A percentile compares a stretch with the other conserved stretches of the same genome.
phyloP scores from a whole-genome alignment of 2,329 filamentous ascomycete species.

The Neoascochyta sp. region DNA sequence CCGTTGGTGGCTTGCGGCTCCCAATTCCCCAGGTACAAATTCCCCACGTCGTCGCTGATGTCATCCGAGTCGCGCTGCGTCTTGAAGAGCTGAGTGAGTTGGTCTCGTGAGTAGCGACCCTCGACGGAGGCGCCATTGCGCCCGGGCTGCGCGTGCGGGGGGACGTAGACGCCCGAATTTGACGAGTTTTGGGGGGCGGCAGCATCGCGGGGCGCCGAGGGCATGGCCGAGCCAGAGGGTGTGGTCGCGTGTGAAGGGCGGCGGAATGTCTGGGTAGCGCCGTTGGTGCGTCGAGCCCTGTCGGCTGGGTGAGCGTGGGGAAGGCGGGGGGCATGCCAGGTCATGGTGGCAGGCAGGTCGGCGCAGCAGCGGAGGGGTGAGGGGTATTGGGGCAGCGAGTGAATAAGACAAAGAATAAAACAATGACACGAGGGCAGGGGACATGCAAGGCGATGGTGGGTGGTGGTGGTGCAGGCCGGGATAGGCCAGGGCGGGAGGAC shows the following conservation, averaged over 20 bases:
- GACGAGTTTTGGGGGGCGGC: constrained; percentile 31
- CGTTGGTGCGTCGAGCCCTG: constrained; percentile 63
- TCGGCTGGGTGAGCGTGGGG: constrained; percentile 13
- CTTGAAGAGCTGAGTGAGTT: constrained; percentile 72
- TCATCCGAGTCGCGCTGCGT: constrained; percentile 52
- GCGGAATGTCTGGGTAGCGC: constrained; percentile 65
- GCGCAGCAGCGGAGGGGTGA: constrained; percentile 2
- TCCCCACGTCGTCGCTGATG: constrained; percentile 59
- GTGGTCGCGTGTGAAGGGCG: constrained; percentile 59
- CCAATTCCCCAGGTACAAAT: constrained; percentile 73
- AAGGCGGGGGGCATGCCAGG: background rate
- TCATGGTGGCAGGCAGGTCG: constrained; percentile 15
- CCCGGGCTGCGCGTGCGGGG: constrained; percentile 56
- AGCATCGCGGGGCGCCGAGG: constrained; percentile 29
- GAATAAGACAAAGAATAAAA: too few species aligned
- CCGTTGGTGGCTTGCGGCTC: constrained; percentile 70
- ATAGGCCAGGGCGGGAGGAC: constrained; percentile 1
- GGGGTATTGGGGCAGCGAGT: too few species aligned
- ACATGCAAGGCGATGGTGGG: constrained; percentile 11
- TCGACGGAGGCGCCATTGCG: constrained; percentile 56
- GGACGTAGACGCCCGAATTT: constrained; percentile 54
- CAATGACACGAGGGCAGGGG: too few species aligned
- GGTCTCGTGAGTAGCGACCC: constrained; percentile 71
- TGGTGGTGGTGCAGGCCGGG: constrained; percentile 7
- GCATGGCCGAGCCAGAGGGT: constrained; percentile 42